A percentile compares a stretch with the other conserved stretches of the same genome.
phyloP scores from a whole-genome alignment of 768 basidiomycete genomes.

The Xerocomellus intermedius region DNA sequence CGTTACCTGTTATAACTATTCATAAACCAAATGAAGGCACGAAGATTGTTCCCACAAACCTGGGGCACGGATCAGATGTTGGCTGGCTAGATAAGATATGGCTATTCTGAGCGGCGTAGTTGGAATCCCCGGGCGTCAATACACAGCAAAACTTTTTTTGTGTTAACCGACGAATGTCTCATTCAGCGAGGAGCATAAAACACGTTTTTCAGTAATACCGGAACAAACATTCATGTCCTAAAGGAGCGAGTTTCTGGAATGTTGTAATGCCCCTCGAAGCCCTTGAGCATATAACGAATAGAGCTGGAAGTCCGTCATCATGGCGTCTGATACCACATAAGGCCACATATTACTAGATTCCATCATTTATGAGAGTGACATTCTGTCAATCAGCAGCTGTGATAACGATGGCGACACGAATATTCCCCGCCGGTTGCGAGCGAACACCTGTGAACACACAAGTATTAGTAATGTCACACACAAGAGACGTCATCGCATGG shows the following conservation, averaged over 20 bases:
- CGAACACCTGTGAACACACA: neutral
- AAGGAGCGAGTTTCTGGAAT: neutral
- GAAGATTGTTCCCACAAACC: neutral
- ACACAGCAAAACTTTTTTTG: neutral
- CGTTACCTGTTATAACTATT: too few species aligned
- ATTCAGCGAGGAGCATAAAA: slow-evolving; percentile 4
- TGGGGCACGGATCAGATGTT: neutral
- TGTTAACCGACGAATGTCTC: neutral
- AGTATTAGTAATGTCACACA: neutral
- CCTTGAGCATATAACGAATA: slow-evolving; percentile 1
- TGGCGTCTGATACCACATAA: neutral
- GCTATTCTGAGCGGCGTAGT: neutral
- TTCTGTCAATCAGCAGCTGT: slow-evolving; percentile 6
- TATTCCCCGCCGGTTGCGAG: neutral
- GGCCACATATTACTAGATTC: slow-evolving; percentile 4
- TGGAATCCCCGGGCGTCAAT: neutral
- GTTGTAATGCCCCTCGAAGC: neutral
- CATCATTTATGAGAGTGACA: neutral
- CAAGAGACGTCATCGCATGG: neutral
- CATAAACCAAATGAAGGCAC: neutral
- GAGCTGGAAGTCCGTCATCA: neutral
- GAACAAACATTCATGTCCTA: neutral
- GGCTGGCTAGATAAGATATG: slow-evolving; percentile 12
- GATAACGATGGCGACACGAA: slow-evolving; percentile 10
- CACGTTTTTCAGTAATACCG: slow-evolving; percentile 6